A percentile compares a stretch with the other conserved stretches of the same genome.
Evolutionary conservation across 106 monocot genomes (phyloP).

Genomic region (Dendrobium chrysotoxum): DNA sequence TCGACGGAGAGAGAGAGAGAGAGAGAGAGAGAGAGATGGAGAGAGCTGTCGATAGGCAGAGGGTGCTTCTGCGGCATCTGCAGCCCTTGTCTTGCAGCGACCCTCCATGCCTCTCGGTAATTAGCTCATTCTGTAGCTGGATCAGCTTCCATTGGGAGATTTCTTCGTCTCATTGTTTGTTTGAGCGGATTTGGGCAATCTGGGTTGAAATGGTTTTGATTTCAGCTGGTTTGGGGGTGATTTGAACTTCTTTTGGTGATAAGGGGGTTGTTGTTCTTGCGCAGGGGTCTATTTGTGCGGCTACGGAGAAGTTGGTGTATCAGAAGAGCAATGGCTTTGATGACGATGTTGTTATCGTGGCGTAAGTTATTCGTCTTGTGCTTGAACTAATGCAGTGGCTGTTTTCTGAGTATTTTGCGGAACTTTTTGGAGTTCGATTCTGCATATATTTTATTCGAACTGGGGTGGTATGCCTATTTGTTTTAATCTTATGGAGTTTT

Average conservation of each 20-base stretch:
- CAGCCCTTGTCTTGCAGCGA: conserved; percentile 22
- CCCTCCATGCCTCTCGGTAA: conserved; percentile 25
- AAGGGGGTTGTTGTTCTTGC: conserved; percentile 2
- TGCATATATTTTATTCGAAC: background rate
- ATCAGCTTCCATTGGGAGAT: too few species aligned
- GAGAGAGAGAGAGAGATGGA: conserved; percentile 44
- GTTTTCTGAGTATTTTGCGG: background rate
- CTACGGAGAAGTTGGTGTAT: conserved; percentile 10
- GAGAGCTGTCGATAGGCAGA: conserved; percentile 69
- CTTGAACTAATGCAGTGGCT: background rate
- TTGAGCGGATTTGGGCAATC: background rate
- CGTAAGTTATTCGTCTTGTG: conserved; percentile 12
- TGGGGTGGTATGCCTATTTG: background rate
- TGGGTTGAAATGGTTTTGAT: background rate
- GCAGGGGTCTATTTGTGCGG: conserved; percentile 25
- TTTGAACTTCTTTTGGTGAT: background rate
- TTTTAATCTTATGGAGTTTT: background rate
- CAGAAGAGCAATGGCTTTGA: conserved; percentile 14
- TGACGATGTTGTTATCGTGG: conserved; percentile 33
- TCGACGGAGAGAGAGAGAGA: background rate
- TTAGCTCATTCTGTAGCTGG: background rate
- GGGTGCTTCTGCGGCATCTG: conserved; percentile 62
- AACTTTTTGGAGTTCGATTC: background rate
- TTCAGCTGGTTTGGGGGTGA: background rate
- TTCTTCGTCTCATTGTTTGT: background rate